Evolutionary conservation across 2,329 filamentous ascomycete species (phyloP), one percentile per base, ranked within the genome.

Genomic region (Penicillium sclerotiorum): DNA sequence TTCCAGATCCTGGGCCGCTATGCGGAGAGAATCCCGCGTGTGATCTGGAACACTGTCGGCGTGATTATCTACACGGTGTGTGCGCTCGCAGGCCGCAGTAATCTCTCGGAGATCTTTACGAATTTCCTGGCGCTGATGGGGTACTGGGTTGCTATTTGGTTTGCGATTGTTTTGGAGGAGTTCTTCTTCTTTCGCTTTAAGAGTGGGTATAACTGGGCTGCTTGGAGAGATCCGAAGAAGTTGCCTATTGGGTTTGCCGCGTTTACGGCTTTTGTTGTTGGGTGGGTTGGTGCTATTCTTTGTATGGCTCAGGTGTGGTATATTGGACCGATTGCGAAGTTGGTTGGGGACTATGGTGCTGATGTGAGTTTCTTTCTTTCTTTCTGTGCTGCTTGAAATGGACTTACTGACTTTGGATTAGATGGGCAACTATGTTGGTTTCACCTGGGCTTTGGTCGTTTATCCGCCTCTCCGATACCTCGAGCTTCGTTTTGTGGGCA

Each of bases 301-400:
- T 85, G 79, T 51, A 88, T 88, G 85, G 81, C 82, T 18, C 85
- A 89, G 71, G 80, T 81, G 3, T 89, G 84, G 80, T 89, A 85
- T 66, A 79, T 83, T 52, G 85, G 86, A 1, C 85, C 85, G 0
- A 68, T 87, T 49, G 83, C 83, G 3, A 73, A 71, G 39, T 66
- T 78, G 45, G 78, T 86, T 15, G 82, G 83, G 0, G 78, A 78
- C 17, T 77, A 80, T 64, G 81, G 82, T 15, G 81, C 76, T 40
- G 81, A 85, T 70, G 74, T 82, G 65, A 72, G 77, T 43, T 8
- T 43, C 17, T 27, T 20, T 33, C 33, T 28, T 13, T 18, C 45
- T 32, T 11, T 11, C 21, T 11, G n/a, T n/a, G n/a, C n/a, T n/a
- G 8, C 1, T 30, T 15, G 32, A 13, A 50, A 60, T 18, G 57